Evolutionary conservation across 2,329 filamentous ascomycete genomes (phyloP), one percentile per base, ranked within the genome.

Genomic region (Neoscytalidium dimidiatum): DNA sequence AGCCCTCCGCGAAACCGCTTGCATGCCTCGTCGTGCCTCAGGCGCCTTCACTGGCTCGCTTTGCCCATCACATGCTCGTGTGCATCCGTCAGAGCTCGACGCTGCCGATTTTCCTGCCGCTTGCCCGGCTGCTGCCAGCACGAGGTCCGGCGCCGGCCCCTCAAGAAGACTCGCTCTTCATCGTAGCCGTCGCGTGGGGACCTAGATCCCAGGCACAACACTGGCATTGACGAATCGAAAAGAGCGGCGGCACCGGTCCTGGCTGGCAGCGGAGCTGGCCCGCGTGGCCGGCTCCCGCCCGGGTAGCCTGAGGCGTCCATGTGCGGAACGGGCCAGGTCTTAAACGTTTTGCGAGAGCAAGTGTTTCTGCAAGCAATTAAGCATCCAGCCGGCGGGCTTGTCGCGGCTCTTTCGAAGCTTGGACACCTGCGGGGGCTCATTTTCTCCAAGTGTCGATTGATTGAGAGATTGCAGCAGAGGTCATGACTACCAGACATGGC

Each of bases 191-290:
- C 56, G 56, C 41, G 26, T 44, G 35, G 44, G 38, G 23, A 23
- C 38, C 11, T 29, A 3, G 38, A 17, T 41, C 31, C 26, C 51
- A 56, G 51, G 51, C 51, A 56, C 51, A 28, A 11, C 9, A 7
- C 6, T 14, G 28, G 38, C 56, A 60, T 60, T 60, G 56, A 13
- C 56, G 28, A 60, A 46, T 60, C 56, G 33, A 13, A 48, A 11
- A 19, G 13, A 33, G 19, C 35, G 52, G 14, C 14, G 6, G 21
- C 7, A 8, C 3, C 1, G 23, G 26, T 13, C 48, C 48, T 51
- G 17, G 43, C 43, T 21, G 43, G 48, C 49, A 13, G 31, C 52
- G 13, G 35, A 28, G 11, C 23, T 57, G 17, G 23, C 13, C 51
- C 31, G 9, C 31, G 19, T 28, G 8, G 53, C 35, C 35, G 21